Percentiles rank a stretch among this genome's conserved stretches.
Conservation (phyloP, 805 yeast genomes). For the Komagataella phaffii region DNA sequence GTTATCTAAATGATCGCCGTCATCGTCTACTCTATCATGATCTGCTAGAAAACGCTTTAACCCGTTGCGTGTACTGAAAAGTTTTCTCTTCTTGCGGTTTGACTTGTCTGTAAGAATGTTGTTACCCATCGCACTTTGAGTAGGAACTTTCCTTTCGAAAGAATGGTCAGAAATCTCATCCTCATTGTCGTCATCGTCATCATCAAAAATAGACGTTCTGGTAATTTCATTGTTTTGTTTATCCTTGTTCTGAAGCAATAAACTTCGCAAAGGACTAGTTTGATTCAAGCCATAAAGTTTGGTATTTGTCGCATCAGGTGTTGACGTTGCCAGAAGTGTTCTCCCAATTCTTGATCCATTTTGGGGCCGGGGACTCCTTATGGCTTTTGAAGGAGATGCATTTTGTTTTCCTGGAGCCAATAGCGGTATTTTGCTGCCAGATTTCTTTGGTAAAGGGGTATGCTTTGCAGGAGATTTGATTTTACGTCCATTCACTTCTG, state of each 20-base stretch:
- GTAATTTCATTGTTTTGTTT: background rate
- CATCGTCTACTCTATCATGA: slow-evolving; percentile 4
- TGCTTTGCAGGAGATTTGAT: slow-evolving; percentile 1
- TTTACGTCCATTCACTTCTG: background rate
- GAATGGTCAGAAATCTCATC: slow-evolving; percentile 1
- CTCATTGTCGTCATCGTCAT: slow-evolving; percentile 3
- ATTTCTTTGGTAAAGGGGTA: background rate
- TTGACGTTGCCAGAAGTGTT: slow-evolving; percentile 4
- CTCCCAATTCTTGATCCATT: background rate
- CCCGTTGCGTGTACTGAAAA: slow-evolving; percentile 1
- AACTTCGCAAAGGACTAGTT: background rate
- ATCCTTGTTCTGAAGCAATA: background rate
- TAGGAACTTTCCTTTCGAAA: background rate
- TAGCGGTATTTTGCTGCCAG: background rate
- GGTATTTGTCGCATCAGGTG: slow-evolving; percentile 4
- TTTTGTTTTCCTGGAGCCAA: background rate
- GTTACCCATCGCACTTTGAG: background rate
- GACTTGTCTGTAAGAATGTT: slow-evolving; percentile 1
- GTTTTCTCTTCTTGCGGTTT: slow-evolving; percentile 3
- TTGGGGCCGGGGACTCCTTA: background rate
- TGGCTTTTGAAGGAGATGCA: background rate
- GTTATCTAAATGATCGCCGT: slow-evolving; percentile 1
- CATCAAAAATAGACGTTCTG: slow-evolving; percentile 2
- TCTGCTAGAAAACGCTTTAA: slow-evolving; percentile 1
- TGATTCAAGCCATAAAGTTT: background rate